A percentile compares a stretch with the other conserved stretches of the same genome.
phyloP scores from a whole-genome alignment of 768 basidiomycete species.

The Tylopilus sp. region DNA sequence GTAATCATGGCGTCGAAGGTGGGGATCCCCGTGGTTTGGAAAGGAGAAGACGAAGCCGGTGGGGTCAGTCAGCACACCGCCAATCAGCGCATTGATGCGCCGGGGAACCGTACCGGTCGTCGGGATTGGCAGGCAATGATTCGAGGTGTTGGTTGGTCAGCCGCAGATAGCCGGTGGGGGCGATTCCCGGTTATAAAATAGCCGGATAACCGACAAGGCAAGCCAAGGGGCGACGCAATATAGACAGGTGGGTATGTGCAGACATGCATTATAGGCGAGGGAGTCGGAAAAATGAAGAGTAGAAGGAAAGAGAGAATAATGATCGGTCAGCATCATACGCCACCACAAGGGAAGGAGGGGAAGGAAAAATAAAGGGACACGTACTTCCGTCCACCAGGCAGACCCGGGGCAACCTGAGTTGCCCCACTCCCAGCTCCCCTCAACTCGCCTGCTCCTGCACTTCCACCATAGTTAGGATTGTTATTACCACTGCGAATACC shows the following conservation, averaged over 20 bases:
- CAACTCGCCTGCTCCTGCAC: background rate
- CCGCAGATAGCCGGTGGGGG: constrained; percentile 14
- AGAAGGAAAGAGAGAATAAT: background rate
- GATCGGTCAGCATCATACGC: constrained; percentile 11
- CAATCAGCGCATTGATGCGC: constrained; percentile 10
- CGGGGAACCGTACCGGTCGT: constrained; percentile 1
- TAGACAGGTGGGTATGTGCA: too few species aligned
- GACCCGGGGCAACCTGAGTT: constrained; percentile 4
- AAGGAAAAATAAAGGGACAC: constrained; percentile 9
- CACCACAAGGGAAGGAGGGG: background rate
- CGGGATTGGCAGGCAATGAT: background rate
- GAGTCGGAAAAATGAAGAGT: background rate
- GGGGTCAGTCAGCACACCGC: constrained; percentile 5
- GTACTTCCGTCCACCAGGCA: constrained; percentile 27
- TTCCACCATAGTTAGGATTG: background rate
- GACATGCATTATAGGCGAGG: constrained; percentile 1
- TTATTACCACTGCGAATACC: background rate
- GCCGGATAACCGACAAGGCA: constrained; percentile 7
- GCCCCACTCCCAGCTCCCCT: constrained; percentile 9
- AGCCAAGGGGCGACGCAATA: background rate
- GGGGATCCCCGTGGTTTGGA: background rate
- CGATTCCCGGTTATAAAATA: constrained; percentile 11
- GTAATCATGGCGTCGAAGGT: background rate
- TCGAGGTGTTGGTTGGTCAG: too few species aligned
- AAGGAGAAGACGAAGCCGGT: constrained; percentile 3